A percentile compares a stretch with the other conserved stretches of the same genome.
Conservation (phyloP, 257 asterid species). For the Primulina tabacum region DNA sequence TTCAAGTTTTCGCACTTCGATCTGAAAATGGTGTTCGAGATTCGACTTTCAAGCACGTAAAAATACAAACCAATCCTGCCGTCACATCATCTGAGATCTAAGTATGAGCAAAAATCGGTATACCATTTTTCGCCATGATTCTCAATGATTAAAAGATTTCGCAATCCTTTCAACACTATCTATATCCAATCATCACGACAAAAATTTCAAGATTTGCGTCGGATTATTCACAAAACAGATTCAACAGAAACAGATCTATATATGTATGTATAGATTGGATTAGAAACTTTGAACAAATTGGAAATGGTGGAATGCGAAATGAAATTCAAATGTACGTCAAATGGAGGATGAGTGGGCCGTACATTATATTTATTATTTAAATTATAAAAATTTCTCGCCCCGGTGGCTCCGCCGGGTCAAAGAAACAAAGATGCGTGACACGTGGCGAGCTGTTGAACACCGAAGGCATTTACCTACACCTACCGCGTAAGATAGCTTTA, state of each 20-base stretch:
- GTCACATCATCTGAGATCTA: constrained; percentile 38
- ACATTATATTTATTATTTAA: no score
- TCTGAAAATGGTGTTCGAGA: constrained; percentile 33
- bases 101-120: constrained; percentile 19
- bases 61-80: constrained; percentile 12
- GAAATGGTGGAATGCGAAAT: constrained; percentile 49
- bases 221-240: neutral
- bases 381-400: constrained; percentile 23
- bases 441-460: constrained; percentile 10
- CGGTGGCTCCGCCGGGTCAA: constrained; percentile 36
- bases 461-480: constrained; percentile 1
- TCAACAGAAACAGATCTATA: neutral
- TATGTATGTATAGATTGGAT: neutral
- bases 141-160: constrained; percentile 23
- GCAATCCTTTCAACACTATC: neutral
- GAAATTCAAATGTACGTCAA: constrained; percentile 40
- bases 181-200: constrained; percentile 14
- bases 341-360: constrained; percentile 2
- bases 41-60: neutral
- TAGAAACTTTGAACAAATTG: constrained; percentile 14
- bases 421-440: constrained; percentile 5
- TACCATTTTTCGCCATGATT: constrained; percentile 23
- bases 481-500: neutral
- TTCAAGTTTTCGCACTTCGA: constrained; percentile 28
- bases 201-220: constrained; percentile 20